Conservation (phyloP, 345 rosid genomes). For the Microthlaspi erraticum region DNA sequence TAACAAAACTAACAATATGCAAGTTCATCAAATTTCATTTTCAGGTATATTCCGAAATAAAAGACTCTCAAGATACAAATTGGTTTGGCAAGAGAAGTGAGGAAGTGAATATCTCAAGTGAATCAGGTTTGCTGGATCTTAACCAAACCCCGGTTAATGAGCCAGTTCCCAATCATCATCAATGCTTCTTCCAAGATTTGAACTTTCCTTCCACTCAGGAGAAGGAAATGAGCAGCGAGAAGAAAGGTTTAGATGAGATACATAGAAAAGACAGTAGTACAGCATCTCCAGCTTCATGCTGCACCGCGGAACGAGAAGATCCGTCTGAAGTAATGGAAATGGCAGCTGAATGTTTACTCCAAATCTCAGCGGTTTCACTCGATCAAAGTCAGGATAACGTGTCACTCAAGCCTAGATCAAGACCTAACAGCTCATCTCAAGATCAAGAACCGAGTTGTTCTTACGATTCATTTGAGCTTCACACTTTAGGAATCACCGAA, state of each 20-base stretch:
- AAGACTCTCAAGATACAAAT: background rate
- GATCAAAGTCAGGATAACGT: background rate
- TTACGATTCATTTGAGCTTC: slow-evolving; percentile 60
- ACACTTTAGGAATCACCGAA: slow-evolving; percentile 52
- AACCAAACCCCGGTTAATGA: slow-evolving; percentile 7
- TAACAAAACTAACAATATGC: background rate
- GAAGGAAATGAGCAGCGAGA: background rate
- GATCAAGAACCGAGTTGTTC: slow-evolving; percentile 44
- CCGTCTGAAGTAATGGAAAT: slow-evolving; percentile 37
- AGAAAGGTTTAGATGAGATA: slow-evolving; percentile 1
- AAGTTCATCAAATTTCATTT: background rate
- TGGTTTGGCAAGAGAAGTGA: slow-evolving; percentile 15
- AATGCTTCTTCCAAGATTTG: slow-evolving; percentile 20
- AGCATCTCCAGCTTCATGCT: slow-evolving; percentile 32
- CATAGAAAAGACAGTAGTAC: slow-evolving; percentile 10
- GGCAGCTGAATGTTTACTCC: slow-evolving; percentile 68
- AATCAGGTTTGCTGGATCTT: slow-evolving; percentile 22
- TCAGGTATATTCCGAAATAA: slow-evolving; percentile 5
- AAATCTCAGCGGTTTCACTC: slow-evolving; percentile 31
- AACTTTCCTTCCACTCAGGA: slow-evolving; percentile 1
- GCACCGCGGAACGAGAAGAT: slow-evolving; percentile 31
- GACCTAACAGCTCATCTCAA: slow-evolving; percentile 8
- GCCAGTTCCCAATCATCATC: background rate
- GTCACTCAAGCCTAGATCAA: background rate
- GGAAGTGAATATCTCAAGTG: background rate